These are phyloP conservation scores for Puccinia triticina DNA, from an alignment of 1,284 basidiomycete genomes.

Conservation along the genomic window DNA sequence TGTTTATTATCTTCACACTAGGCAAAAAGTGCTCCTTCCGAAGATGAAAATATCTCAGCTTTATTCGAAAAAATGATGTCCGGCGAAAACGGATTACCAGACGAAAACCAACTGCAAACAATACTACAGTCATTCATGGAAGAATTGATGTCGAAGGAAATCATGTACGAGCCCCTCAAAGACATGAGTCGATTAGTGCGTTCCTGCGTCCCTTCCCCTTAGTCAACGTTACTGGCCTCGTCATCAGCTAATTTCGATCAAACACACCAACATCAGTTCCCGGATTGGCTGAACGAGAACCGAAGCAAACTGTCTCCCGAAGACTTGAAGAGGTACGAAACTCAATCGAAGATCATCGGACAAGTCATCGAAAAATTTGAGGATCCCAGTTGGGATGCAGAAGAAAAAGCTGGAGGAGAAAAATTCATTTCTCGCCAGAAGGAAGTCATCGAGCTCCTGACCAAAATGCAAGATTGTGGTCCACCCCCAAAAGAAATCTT, in stretches of 20 bases:
- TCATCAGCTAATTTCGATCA: background rate
- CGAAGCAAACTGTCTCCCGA: conserved; percentile 65
- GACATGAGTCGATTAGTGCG: conserved; percentile 81
- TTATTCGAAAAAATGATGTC: conserved; percentile 53
- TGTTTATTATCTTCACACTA: background rate
- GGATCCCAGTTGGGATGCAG: conserved; percentile 62
- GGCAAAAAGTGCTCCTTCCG: conserved; percentile 25
- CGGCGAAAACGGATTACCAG: conserved; percentile 59
- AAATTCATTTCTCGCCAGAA: conserved; percentile 70
- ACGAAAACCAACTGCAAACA: conserved; percentile 72
- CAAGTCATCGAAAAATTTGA: conserved; percentile 77
- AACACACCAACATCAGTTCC: conserved; percentile 66
- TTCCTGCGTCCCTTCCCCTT: conserved; percentile 45
- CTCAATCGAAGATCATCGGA: conserved; percentile 70
- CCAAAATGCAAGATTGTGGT: conserved; percentile 79
- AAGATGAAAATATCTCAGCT: conserved; percentile 48
- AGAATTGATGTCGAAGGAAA: conserved; percentile 89
- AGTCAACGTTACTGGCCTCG: background rate
- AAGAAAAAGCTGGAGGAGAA: conserved; percentile 54
- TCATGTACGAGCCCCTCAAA: conserved; percentile 87
- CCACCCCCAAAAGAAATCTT: conserved; percentile 87
- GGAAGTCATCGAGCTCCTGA: conserved; percentile 64
- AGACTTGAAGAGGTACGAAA: conserved; percentile 72
- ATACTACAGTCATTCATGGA: conserved; percentile 90
- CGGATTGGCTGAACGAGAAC: conserved; percentile 71